Base-by-base conservation (phyloP, 192 early-diverging fungal species). In the Gryganskiella cystojenkinii region DNA sequence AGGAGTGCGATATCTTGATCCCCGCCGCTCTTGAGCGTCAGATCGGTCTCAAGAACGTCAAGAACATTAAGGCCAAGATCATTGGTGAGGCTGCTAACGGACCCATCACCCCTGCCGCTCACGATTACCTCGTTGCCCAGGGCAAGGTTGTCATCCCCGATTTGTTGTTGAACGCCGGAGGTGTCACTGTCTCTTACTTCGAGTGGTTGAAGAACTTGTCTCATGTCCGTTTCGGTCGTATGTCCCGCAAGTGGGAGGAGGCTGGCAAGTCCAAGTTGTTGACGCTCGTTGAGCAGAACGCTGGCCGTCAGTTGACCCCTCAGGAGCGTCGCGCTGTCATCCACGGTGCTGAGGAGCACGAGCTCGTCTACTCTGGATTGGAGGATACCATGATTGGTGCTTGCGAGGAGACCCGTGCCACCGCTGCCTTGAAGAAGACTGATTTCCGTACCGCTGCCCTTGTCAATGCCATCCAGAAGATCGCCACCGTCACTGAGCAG, bases 301-400 rank as follows among this genome's bases (percentile, higher is more conserved):
- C 91, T 11, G 93, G 92, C 11, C 89, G 92, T n/a, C 79, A 81
- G 9, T 79, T 95, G 57, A 86, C 91, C 2, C 88, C 90, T 27
- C 79, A 87, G 37, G 93, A 95, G 68, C 87, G 91, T n/a, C 86
- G 90, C 54, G 84, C 89, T 63, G 83, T 93, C 44, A 88, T 93
- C 54, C 90, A 92, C 61, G 93, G 93, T 52, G 93, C 93, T 14
- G 91, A 95, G 71, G 93, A 95, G 80, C 87, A 88, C 25, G 93
- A 95, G 81, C 85, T 95, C 8, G 89, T 95, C 17, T 95, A 93
- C 85, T 93, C 92, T 46, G 93, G 93, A 40, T 79, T 95, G 19
- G 93, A 95, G 53, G 93, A 95, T 67, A 93, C 93, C n/a, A 93
- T 95, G 92, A 90, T 92, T 51, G 84, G 83, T 61, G 93, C 93